Conservation (phyloP, 139 green algal genomes). For the Axilococcus clingmanii region DNA sequence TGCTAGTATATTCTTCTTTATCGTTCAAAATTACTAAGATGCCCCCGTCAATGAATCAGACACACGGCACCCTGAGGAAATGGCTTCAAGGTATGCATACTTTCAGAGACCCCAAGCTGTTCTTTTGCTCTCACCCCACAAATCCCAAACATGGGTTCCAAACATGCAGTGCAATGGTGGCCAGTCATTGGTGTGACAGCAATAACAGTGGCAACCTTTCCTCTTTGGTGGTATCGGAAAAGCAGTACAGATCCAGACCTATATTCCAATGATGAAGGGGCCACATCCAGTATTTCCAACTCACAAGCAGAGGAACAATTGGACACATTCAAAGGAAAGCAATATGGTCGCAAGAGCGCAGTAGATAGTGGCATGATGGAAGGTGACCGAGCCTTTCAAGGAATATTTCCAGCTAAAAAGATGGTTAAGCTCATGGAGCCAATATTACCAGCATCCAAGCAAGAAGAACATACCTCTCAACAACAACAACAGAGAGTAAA, state of each 20-base stretch:
- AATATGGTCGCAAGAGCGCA: slow-evolving; percentile 14
- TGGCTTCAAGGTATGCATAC: too few relatives aligned
- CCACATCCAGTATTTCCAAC: too few relatives aligned
- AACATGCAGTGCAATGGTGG: slow-evolving; percentile 1
- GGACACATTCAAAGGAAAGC: too few relatives aligned
- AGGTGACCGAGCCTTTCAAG: slow-evolving; percentile 6
- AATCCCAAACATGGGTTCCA: too few relatives aligned
- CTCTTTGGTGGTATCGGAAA: slow-evolving; percentile 3
- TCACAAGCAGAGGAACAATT: not conserved
- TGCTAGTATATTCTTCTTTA: too few relatives aligned
- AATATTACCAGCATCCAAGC: not conserved
- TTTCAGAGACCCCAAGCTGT: too few relatives aligned
- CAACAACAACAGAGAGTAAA: not conserved
- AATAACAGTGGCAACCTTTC: slow-evolving; percentile 1
- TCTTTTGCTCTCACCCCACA: too few relatives aligned
- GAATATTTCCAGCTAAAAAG: slow-evolving; percentile 10
- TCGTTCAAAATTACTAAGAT: too few relatives aligned
- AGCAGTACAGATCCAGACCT: not conserved
- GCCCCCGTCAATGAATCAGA: too few relatives aligned
- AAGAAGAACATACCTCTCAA: not conserved
- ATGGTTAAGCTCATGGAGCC: slow-evolving; percentile 2
- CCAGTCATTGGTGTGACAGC: slow-evolving; percentile 2
- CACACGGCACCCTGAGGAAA: too few relatives aligned
- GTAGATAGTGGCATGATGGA: slow-evolving; percentile 6
- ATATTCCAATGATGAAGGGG: not conserved